phyloP scores from a whole-genome alignment of 2,329 filamentous ascomycete genomes.

The Phoma sp. region DNA sequence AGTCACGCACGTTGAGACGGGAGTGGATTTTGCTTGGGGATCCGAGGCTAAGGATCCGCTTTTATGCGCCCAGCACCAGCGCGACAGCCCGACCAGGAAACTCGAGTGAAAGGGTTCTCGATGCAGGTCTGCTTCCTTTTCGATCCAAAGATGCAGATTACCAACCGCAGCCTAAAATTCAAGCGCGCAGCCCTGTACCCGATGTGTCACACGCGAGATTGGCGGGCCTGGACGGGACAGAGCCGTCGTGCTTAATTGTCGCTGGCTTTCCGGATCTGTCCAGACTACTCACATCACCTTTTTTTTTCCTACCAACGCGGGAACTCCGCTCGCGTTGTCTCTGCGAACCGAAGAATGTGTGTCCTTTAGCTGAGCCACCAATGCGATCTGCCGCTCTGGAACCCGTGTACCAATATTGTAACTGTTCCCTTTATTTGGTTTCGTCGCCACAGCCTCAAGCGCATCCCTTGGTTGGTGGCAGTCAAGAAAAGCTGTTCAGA shows the following conservation, averaged over 20 bases:
- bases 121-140: conserved; percentile 13
- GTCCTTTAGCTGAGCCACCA: conserved; percentile 16
- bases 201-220: conserved; percentile 24
- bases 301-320: conserved; percentile 21
- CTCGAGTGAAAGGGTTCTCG: conserved; percentile 18
- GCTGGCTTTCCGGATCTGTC: conserved; percentile 22
- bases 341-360: conserved; percentile 23
- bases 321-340: conserved; percentile 20
- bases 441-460: conserved; percentile 4
- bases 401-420: conserved; percentile 15
- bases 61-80: conserved; percentile 4
- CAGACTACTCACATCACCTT: conserved; percentile 20
- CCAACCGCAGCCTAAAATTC: conserved; percentile 11
- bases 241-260: conserved; percentile 20
- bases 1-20: conserved; percentile 17
- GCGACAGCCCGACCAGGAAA: conserved; percentile 17
- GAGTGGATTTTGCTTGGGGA: conserved; percentile 10
- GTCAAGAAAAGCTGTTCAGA: background rate
- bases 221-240: conserved; percentile 15
- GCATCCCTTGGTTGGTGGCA: conserved; percentile 12
- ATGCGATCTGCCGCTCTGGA: conserved; percentile 9
- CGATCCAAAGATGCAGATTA: conserved; percentile 12
- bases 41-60: conserved; percentile 10
- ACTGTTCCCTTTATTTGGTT: conserved; percentile 4
- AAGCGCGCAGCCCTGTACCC: conserved; percentile 12